Evolutionary conservation across 2,329 filamentous ascomycete species (phyloP).

Genomic region (Ophiocordyceps australis): DNA sequence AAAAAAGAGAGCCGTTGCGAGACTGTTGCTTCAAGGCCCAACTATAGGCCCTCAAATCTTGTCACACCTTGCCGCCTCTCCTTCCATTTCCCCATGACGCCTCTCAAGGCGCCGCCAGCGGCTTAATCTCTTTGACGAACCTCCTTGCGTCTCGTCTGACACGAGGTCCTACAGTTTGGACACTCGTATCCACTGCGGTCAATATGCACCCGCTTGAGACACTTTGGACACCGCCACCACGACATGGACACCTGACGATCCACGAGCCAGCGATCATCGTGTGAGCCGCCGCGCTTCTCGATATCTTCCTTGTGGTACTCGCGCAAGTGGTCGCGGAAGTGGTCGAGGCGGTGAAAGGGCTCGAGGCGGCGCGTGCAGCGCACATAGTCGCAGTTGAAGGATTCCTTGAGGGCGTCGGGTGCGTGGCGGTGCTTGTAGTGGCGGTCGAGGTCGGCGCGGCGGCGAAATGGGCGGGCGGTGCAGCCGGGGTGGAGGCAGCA

Average conservation of each 20-base stretch:
- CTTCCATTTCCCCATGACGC: no score
- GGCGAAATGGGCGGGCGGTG: slow-evolving; percentile 25
- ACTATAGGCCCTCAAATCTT: no score
- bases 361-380: slow-evolving; percentile 23
- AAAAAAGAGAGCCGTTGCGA: no score
- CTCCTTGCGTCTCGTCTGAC: slow-evolving; percentile 24
- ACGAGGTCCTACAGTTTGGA: slow-evolving; percentile 23
- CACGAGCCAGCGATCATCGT: slow-evolving; percentile 18
- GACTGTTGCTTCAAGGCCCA: no score
- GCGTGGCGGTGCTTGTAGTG: slow-evolving; percentile 31
- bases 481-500: slow-evolving; percentile 22
- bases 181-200: slow-evolving; percentile 24
- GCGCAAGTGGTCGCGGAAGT: slow-evolving; percentile 37
- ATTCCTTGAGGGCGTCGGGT: slow-evolving; percentile 18
- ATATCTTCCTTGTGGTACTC: slow-evolving; percentile 37
- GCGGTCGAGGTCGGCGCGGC: slow-evolving; percentile 34
- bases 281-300: slow-evolving; percentile 21
- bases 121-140: slow-evolving; percentile 10
- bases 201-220: slow-evolving; percentile 25
- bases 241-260: slow-evolving; percentile 16
- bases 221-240: slow-evolving; percentile 38
- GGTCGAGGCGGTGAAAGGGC: slow-evolving; percentile 35
- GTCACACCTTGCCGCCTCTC: no score
- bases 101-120: no score
- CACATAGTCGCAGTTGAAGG: slow-evolving; percentile 32